Base-by-base conservation (phyloP, 345 rosid genomes). In the Lepidium sativum region DNA sequence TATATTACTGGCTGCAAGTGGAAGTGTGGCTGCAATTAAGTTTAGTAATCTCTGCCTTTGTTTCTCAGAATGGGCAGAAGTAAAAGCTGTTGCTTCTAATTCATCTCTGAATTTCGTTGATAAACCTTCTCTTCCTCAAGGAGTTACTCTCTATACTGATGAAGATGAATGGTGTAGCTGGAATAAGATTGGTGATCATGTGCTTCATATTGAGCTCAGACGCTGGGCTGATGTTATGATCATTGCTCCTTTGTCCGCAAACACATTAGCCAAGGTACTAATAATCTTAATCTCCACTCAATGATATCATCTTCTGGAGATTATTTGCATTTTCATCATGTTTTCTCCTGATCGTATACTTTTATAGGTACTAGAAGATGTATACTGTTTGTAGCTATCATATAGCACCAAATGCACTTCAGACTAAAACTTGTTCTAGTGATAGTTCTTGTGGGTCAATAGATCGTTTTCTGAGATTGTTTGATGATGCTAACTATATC, bases 161-260 rank as follows among this genome's bases (percentile, higher is more conserved):
- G 83, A 79, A 44, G 87, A 90, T 37, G 97, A 90, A 65, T 84
- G 91, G 97, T 77, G 81, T 17, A 74, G 72, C 62, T 90, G 97
- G 97, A 82, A 59, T 0, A 85, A 78, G 59, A 67, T 91, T 35
- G 96, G 94, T 48, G 97, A 91, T 60, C 71, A 42, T 6, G 91
- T 90, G 33, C 88, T 87, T 60, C 97, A 86, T 55, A 85, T 90
- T 54, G 92, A 91, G 62, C 89, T 91, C 41, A 76, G 84, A 38
- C 77, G 80, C 20, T 91, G 94, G 97, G 96, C 96, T 65, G 94
- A 91, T 80, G 74, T 88, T 60, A 73, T 88, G 84, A 83, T 91
- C 72, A 86, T 86, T 43, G 95, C 92, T 49, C 94, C 94, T 2
- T 75, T 91, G 33, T 86, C 96, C n/a, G 96, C 95, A 4, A 86